These are phyloP conservation scores for Hirschfeldia incana DNA, from an alignment of 345 rosid species.

Conservation along the genomic window DNA sequence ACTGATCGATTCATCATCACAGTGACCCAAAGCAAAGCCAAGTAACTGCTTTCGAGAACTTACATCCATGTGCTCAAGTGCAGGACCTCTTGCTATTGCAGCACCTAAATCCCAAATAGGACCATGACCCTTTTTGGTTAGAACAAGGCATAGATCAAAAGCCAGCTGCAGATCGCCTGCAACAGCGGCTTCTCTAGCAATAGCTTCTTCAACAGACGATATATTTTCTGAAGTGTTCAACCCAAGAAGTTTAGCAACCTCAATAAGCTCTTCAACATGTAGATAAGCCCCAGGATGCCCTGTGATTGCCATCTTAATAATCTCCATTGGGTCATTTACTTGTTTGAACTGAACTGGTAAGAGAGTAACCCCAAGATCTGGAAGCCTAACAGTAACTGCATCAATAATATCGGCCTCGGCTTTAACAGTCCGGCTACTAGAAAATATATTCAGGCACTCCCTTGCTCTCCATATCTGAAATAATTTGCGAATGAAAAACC, in stretches of 20 bases:
- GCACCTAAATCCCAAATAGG: conserved; percentile 95
- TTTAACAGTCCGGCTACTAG: conserved; percentile 74
- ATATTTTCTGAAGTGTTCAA: conserved; percentile 72
- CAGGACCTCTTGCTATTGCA: conserved; percentile 97
- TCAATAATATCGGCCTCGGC: conserved; percentile 83
- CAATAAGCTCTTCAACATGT: conserved; percentile 86
- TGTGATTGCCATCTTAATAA: conserved; percentile 88
- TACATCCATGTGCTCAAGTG: conserved; percentile 80
- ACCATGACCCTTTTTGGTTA: conserved; percentile 91
- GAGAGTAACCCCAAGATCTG: conserved; percentile 87
- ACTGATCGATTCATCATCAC: conserved; percentile 87
- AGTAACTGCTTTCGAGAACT: conserved; percentile 74
- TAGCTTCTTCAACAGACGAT: conserved; percentile 88
- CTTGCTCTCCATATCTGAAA: conserved; percentile 95
- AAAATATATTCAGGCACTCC: conserved; percentile 85
- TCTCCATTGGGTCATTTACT: conserved; percentile 95
- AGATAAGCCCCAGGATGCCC: conserved; percentile 87
- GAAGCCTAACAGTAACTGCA: conserved; percentile 86
- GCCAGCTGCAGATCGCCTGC: conserved; percentile 97
- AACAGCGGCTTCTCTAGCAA: conserved; percentile 98
- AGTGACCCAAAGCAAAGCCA: conserved; percentile 92
- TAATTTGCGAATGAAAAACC: conserved; percentile 19
- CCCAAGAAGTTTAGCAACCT: conserved; percentile 96
- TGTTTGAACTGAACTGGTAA: conserved; percentile 92
- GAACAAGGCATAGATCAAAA: conserved; percentile 82